A percentile compares a stretch with the other conserved stretches of the same genome.
Conservation (phyloP, 495 filamentous ascomycete genomes). For the Cryomyces antarcticus region DNA sequence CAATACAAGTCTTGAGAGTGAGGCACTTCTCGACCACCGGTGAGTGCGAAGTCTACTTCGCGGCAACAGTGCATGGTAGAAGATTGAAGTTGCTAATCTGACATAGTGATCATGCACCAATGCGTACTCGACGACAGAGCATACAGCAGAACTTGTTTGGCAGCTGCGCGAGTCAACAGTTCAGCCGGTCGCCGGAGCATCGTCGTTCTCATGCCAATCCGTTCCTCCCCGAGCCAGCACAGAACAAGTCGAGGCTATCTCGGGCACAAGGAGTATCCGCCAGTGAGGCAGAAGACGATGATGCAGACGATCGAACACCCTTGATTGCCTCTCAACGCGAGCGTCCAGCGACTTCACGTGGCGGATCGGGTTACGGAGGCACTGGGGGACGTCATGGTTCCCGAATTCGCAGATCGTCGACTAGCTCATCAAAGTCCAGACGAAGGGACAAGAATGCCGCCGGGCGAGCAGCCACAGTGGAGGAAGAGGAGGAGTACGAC, state of each 20-base stretch:
- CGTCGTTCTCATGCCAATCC: constrained; percentile 7
- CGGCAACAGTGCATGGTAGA: not conserved
- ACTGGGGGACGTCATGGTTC: constrained; percentile 2
- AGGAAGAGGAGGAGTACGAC: constrained; percentile 37
- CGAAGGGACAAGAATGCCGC: not conserved
- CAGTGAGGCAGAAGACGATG: constrained; percentile 12
- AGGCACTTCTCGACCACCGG: constrained; percentile 20
- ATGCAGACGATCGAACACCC: constrained; percentile 15
- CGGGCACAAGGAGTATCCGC: not conserved
- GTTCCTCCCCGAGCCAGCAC: no score
- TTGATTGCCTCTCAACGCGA: constrained; percentile 9
- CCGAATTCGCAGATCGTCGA: constrained; percentile 3
- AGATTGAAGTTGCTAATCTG: not conserved
- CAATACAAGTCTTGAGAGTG: constrained; percentile 20
- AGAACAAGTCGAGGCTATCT: constrained; percentile 3
- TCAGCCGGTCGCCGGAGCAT: constrained; percentile 1
- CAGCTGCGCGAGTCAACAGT: not conserved
- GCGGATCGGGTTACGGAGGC: constrained; percentile 8
- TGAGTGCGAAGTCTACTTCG: constrained; percentile 3
- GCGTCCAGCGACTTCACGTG: constrained; percentile 3
- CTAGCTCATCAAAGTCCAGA: constrained; percentile 2
- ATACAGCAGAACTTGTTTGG: not conserved
- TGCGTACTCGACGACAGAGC: constrained; percentile 2
- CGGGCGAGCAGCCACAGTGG: constrained; percentile 7
- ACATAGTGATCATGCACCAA: not conserved